A percentile compares a stretch with the other conserved stretches of the same genome.
Conservation (phyloP, 495 filamentous ascomycete genomes). For the Podospora pseudoanserina region DNA sequence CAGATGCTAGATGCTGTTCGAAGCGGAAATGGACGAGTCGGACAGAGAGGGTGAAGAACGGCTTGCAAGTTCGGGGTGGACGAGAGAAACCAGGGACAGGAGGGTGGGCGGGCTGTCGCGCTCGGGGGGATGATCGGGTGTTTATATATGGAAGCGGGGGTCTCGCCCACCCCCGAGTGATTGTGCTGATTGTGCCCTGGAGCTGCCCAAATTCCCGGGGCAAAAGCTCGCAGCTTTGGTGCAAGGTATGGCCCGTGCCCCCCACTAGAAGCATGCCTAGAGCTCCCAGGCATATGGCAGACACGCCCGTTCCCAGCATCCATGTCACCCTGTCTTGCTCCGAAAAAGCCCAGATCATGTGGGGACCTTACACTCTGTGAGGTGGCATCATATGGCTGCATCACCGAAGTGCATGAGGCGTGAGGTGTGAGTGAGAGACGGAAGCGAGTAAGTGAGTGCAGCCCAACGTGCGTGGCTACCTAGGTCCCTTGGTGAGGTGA, state of each 20-base stretch:
- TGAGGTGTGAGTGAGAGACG: no score
- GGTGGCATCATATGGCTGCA: not conserved
- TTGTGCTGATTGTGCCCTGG: constrained; percentile 30
- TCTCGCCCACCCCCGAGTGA: constrained; percentile 34
- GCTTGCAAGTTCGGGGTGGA: constrained; percentile 1
- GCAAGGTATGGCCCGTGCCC: constrained; percentile 24
- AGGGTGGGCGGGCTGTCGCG: constrained; percentile 42
- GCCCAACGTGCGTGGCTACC: constrained; percentile 11
- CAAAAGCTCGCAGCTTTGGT: constrained; percentile 14
- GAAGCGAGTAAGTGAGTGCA: not conserved
- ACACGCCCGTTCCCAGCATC: not conserved
- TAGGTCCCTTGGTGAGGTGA: not conserved
- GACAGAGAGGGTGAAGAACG: not conserved
- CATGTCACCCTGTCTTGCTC: not conserved
- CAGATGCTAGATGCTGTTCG: constrained; percentile 14
- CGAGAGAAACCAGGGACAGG: constrained; percentile 35
- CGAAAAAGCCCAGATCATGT: not conserved
- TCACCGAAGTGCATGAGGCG: not conserved
- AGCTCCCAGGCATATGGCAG: constrained; percentile 5
- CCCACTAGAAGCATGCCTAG: constrained; percentile 12
- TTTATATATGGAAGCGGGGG: constrained; percentile 49
- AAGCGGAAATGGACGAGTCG: constrained; percentile 14
- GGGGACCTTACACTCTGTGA: not conserved
- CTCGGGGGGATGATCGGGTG: constrained; percentile 43
- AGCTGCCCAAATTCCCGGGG: constrained; percentile 24